A percentile compares a stretch with the other conserved stretches of the same genome.
These are phyloP conservation scores for Tuber borchii DNA, from an alignment of 495 filamentous ascomycete genomes.

Conservation along the genomic window DNA sequence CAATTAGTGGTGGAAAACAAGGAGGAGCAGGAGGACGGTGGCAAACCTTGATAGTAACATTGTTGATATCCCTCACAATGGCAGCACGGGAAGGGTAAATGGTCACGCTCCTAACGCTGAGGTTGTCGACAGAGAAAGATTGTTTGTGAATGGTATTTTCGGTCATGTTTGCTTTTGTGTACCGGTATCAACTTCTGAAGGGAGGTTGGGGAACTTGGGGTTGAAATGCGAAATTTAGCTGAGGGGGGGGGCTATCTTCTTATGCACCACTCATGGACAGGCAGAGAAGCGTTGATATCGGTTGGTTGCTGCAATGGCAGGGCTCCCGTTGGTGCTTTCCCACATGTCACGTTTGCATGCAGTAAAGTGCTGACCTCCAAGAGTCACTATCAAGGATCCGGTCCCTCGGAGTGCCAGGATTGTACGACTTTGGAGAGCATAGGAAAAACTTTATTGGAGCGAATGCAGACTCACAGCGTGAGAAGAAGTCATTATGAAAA, in stretches of 20 bases:
- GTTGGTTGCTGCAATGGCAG: neutral
- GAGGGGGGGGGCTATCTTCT: neutral
- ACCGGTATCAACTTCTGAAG: neutral
- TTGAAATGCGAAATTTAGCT: neutral
- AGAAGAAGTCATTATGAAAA: too few relatives aligned
- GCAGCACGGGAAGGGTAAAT: slow-evolving; percentile 58
- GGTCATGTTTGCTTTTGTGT: slow-evolving; percentile 7
- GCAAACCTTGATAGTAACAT: slow-evolving; percentile 53
- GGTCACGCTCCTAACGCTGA: slow-evolving; percentile 56
- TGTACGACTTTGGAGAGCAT: too few relatives aligned
- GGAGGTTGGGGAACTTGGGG: neutral
- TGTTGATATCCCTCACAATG: slow-evolving; percentile 57
- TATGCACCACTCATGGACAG: neutral
- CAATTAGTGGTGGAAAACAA: neutral
- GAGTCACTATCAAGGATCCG: neutral
- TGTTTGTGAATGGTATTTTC: slow-evolving; percentile 42
- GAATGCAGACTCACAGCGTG: too few relatives aligned
- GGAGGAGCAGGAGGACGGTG: neutral
- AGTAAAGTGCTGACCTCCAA: neutral
- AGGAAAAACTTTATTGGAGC: too few relatives aligned
- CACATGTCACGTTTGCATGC: neutral
- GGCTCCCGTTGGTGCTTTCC: too few relatives aligned
- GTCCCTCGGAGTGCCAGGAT: neutral
- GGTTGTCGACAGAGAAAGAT: slow-evolving; percentile 50
- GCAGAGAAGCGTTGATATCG: neutral